A percentile compares a stretch with the other conserved stretches of the same genome.
Evolutionary conservation across 306 rosid genomes (phyloP).

Genomic region (Canavalia gladiata): DNA sequence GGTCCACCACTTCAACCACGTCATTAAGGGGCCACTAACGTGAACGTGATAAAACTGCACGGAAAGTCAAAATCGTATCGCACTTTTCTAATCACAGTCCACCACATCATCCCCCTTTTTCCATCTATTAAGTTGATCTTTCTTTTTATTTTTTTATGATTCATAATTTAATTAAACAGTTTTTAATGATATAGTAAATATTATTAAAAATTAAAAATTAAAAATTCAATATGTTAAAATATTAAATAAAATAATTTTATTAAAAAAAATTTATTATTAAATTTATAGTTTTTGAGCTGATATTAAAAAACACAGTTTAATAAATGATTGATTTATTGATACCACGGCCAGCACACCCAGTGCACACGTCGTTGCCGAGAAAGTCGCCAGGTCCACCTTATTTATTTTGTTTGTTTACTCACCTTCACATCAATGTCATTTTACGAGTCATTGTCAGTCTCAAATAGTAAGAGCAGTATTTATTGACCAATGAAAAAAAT

Average conservation of each 20-base stretch:
- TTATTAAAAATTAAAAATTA: no score
- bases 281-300: no score
- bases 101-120: slow-evolving; percentile 39
- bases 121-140: slow-evolving; percentile 50
- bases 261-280: no score
- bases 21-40: slow-evolving; percentile 47
- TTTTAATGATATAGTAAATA: no score
- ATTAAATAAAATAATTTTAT: no score
- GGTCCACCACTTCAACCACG: slow-evolving; percentile 22
- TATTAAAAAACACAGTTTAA: background rate
- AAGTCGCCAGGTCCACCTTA: slow-evolving; percentile 53
- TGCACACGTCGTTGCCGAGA: slow-evolving; percentile 62
- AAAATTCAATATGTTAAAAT: no score
- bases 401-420: background rate
- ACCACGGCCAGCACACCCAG: background rate
- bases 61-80: slow-evolving; percentile 57
- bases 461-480: slow-evolving; percentile 63
- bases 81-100: slow-evolving; percentile 48
- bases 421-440: slow-evolving; percentile 4
- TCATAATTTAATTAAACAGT: no score
- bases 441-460: slow-evolving; percentile 60
- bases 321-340: background rate
- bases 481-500: slow-evolving; percentile 63
- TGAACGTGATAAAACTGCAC: slow-evolving; percentile 40
- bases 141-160: background rate